Conservation (phyloP, 1,284 basidiomycete genomes). For the Ceratobasidium sp. region DNA sequence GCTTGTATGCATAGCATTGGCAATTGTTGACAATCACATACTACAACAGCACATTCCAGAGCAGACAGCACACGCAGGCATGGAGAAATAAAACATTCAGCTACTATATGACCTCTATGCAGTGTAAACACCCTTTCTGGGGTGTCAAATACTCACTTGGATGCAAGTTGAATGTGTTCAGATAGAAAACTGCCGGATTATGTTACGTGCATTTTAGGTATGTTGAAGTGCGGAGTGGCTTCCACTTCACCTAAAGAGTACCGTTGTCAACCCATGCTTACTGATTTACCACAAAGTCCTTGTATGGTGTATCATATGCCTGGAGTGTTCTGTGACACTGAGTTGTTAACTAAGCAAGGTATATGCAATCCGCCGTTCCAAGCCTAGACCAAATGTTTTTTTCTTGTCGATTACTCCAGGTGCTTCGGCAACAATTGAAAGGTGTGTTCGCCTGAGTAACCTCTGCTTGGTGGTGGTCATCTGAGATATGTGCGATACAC, state of each 20-base stretch:
- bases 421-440: constrained; percentile 22
- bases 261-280: constrained; percentile 29
- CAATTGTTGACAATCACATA: no score
- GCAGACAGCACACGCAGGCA: no score
- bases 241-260: not conserved
- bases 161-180: no score
- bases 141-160: no score
- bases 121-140: no score
- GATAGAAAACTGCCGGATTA: no score
- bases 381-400: constrained; percentile 18
- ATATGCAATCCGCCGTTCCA: constrained; percentile 16
- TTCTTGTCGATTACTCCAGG: constrained; percentile 25
- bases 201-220: constrained; percentile 45
- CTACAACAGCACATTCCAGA: no score
- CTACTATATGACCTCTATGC: no score
- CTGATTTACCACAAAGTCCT: constrained; percentile 1
- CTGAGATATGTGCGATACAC: constrained; percentile 26
- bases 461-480: constrained; percentile 33
- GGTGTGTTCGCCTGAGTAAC: constrained; percentile 12
- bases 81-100: no score
- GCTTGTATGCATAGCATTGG: no score
- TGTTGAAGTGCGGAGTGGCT: constrained; percentile 28
- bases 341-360: constrained; percentile 20
- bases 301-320: constrained; percentile 12
- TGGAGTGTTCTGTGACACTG: constrained; percentile 21